Evolutionary conservation across 73 alveolate species (phyloP).

Genomic region (Breviolum minutum): DNA sequence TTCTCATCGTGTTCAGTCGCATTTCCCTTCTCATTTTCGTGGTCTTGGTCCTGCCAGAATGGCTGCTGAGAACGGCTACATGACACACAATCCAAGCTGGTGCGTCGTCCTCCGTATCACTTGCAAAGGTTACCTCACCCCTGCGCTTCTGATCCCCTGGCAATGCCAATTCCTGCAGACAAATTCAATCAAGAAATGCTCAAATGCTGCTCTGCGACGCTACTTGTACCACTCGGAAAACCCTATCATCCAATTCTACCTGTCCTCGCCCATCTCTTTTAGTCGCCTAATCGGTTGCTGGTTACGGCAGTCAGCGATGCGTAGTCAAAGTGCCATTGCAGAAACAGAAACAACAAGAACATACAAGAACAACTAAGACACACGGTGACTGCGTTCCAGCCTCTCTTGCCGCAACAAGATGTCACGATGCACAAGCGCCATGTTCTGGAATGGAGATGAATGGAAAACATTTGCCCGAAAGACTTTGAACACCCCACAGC

Average conservation of each 20-base stretch:
- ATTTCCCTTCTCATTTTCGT: neutral
- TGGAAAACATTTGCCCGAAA: neutral
- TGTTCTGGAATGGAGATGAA: slow-evolving; percentile 1
- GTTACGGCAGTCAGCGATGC: too few species aligned
- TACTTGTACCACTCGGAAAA: neutral
- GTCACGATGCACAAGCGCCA: slow-evolving; percentile 74
- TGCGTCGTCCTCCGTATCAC: neutral
- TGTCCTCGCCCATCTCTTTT: slow-evolving; percentile 24
- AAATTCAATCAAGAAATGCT: neutral
- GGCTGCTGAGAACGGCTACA: neutral
- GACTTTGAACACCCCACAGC: neutral
- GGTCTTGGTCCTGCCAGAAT: neutral
- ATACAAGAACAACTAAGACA: neutral
- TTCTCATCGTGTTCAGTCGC: slow-evolving; percentile 3
- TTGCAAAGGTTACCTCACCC: slow-evolving; percentile 48
- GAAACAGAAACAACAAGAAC: neutral
- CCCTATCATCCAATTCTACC: neutral
- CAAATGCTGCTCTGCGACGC: too few species aligned
- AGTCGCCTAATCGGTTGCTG: neutral
- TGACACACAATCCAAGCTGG: neutral
- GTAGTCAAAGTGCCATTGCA: neutral
- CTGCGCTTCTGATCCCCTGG: neutral
- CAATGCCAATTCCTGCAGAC: slow-evolving; percentile 3
- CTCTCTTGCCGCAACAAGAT: slow-evolving; percentile 83
- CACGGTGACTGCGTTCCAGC: neutral